These are phyloP conservation scores for Orbilia javanica DNA, from an alignment of 2,329 filamentous ascomycete species.

Conservation along the genomic window DNA sequence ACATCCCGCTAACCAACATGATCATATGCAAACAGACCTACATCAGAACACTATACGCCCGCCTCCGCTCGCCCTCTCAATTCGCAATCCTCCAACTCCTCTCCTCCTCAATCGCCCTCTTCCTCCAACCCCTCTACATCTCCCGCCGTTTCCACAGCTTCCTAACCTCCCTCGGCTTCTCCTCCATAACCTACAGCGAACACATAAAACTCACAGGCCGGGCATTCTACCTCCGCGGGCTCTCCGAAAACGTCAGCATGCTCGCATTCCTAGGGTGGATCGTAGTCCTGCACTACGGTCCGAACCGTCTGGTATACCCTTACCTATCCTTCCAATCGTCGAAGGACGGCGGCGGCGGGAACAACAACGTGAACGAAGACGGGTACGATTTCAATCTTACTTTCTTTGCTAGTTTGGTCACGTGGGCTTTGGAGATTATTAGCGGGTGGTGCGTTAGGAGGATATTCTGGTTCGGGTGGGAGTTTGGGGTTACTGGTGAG, in stretches of 20 bases:
- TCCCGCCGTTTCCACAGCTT: slow-evolving; percentile 72
- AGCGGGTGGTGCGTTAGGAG: slow-evolving; percentile 73
- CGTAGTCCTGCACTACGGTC: slow-evolving; percentile 75
- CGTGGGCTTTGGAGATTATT: slow-evolving; percentile 76
- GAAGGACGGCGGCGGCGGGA: too few relatives aligned
- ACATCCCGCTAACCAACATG: background rate
- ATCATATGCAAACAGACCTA: slow-evolving; percentile 69
- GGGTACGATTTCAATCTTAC: slow-evolving; percentile 74
- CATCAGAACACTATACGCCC: slow-evolving; percentile 76
- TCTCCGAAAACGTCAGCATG: slow-evolving; percentile 78
- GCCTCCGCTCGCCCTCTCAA: slow-evolving; percentile 74
- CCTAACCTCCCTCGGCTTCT: slow-evolving; percentile 71
- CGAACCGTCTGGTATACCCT: slow-evolving; percentile 77
- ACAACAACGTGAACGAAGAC: slow-evolving; percentile 65
- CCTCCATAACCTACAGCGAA: slow-evolving; percentile 72
- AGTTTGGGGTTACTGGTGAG: slow-evolving; percentile 74
- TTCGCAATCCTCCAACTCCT: slow-evolving; percentile 76
- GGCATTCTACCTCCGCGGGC: slow-evolving; percentile 76
- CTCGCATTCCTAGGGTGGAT: slow-evolving; percentile 76
- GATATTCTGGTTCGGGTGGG: slow-evolving; percentile 72
- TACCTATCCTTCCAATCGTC: slow-evolving; percentile 73
- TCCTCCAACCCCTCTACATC: slow-evolving; percentile 75
- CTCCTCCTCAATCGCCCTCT: slow-evolving; percentile 74
- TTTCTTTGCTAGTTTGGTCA: slow-evolving; percentile 74
- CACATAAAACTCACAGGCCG: slow-evolving; percentile 77